phyloP scores from a whole-genome alignment of 2,329 filamentous ascomycete species.

The Lomentospora prolificans region DNA sequence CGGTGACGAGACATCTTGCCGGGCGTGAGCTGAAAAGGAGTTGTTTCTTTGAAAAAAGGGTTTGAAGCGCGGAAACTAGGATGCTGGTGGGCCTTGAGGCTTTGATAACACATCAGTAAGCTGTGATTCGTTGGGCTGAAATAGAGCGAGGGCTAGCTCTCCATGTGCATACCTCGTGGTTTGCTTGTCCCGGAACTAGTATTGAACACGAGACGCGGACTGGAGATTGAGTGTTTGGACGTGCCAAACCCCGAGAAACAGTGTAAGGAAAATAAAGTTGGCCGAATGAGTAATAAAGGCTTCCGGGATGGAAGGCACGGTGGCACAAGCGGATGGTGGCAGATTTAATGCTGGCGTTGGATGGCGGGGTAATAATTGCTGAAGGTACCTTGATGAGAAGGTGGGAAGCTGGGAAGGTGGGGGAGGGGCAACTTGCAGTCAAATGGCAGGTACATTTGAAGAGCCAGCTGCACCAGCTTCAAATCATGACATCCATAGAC shows the following conservation, averaged over 20 bases:
- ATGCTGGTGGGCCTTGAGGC: not conserved
- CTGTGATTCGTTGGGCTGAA: too few relatives aligned
- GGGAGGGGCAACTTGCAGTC: not conserved
- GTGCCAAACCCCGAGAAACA: not conserved
- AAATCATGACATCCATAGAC: too few relatives aligned
- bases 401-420: not conserved
- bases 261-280: not conserved
- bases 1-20: constrained; percentile 7
- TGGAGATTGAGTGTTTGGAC: too few relatives aligned
- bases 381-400: not conserved
- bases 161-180: too few relatives aligned
- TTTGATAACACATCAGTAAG: too few relatives aligned
- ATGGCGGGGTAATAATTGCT: constrained; percentile 1
- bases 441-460: not conserved
- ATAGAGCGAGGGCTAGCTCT: too few relatives aligned
- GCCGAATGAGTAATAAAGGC: not conserved
- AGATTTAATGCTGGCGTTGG: not conserved
- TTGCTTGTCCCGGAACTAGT: too few relatives aligned
- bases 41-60: not conserved
- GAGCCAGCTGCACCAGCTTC: too few relatives aligned
- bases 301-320: not conserved
- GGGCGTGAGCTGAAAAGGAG: not conserved
- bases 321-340: not conserved
- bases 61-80: too few relatives aligned
- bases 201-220: too few relatives aligned